Evolutionary conservation across 345 rosid genomes (phyloP), one percentile per base, ranked within the genome.

Genomic region (Streptanthus diversifolius): DNA sequence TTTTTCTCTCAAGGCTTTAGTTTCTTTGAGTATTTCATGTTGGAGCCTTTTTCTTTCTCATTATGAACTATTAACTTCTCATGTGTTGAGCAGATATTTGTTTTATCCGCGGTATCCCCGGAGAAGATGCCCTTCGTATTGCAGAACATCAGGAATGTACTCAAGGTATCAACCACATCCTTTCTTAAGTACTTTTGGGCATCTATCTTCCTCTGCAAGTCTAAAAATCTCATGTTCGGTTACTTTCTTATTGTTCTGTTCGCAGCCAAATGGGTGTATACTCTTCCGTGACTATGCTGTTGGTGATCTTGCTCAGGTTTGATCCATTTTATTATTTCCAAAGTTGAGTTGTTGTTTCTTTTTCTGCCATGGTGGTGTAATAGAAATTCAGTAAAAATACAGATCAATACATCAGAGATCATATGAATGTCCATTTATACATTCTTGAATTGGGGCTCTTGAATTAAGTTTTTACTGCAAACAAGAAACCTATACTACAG

Each of bases 251-350:
- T 62, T 25, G 21, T 62, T 61, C 27, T 66, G 58, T 52, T 80
- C 71, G 74, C 86, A 92, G 98, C 90, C 96, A 54, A 75, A 82
- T 75, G 96, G 96, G 63, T 76, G 74, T 41, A 82, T 91, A 70
- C 90, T 93, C 58, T 82, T 93, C 78, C 89, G 97, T 32, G 98
- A 93, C 76, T 91, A 89, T 81, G 96, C 96, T 53, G 70, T 80
- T 21, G 98, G 96, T 12, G 95, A 91, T 82, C 95, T 93, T 78
- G 97, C 97, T 63, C 97, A 91, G 97, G 96, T 93, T 80, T 71
- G 68, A 40, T 65, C 49, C 45, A 51, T 41, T 70, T 45, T 18
- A 18, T 18, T 18, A 69, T 18, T 63, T 63, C 5, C 2, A 33
- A 44, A 22, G 11, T 69, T 62, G 12, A 22, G 30, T 49, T 33